Base-by-base conservation (phyloP, 163 green algal species). In the Scenedesmus sp. region DNA sequence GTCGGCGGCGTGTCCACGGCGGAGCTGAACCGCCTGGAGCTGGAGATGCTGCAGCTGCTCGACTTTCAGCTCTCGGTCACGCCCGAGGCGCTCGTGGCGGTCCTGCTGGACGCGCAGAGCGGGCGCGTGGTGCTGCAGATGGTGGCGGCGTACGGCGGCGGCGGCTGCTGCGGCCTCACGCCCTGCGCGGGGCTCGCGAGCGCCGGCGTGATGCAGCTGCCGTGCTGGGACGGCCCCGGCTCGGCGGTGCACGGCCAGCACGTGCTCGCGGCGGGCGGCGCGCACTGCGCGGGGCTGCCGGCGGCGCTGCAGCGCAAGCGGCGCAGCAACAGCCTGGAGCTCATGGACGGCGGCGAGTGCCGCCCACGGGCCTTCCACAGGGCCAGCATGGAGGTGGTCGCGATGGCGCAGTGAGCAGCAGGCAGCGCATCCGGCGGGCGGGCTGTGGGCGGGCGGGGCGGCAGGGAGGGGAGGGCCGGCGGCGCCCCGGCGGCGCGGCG, bases 11-110 rank as follows among this genome's bases (percentile, higher is more conserved):
- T 96, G 26, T 82, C 78, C 14, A 89, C 85, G 0, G 66, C 54
- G n/a, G 92, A 96, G 81, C 71, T 96, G 22, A 96, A 96, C 74
- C 48, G 67, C 11, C 84, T 96, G 56, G 92, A 96, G 89, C 82
- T 94, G 50, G 73, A 93, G 66, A 90, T 95, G 84, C 86, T 96
- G 56, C 76, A 87, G 70, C 77, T 89, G 54, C 71, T 96, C 39
- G 89, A 92, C 34, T 96, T 88, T 60, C 75, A 83, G 9, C 75
- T 94, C 28, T 62, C 83, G 42, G 85, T 96, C 34, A 60, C 71
- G 22, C 70, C 71, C 29, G 85, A 87, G 75, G 60, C 77, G 14
- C 58, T 87, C 4, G 64, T 70, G 74, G 67, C 75, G 63, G 70
- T 88, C 53, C 44, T 78, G 56, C 39, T 63, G 39, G 53, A 71